Base-by-base conservation (phyloP, 345 rosid genomes). In the Cardamine occulta region DNA sequence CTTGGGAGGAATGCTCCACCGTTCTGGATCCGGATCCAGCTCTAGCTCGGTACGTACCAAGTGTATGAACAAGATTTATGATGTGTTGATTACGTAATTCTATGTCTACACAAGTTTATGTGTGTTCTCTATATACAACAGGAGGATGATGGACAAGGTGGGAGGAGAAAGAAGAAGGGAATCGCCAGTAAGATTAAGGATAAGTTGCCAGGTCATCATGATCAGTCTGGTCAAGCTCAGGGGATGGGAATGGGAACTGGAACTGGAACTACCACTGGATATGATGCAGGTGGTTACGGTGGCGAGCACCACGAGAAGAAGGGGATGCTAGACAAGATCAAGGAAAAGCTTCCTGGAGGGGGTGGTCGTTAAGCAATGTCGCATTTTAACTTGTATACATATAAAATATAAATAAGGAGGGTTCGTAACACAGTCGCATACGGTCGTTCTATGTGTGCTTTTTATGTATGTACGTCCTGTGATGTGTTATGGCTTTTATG, bases 91-190 rank as follows among this genome's bases (percentile, higher is more conserved):
- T 39, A 15, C 2, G 0, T 15, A 45, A 47, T n/a, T 21, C 2
- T n/a, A 19, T n/a, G 1, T 47, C n/a, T 2, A 6, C n/a, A n/a
- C n/a, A 2, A 6, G 49, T 15, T 44, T 45, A 45, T 45, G 19
- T 45, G 15, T 37, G 49, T 13, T 61, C 4, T 54, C 0, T 12
- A 40, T 37, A 49, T 14, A 65, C 18, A 79, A 79, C 75, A 86
- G 10, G 96, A 90, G 74, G 93, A 87, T 24, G 96, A 90, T 63
- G 93, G 86, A 39, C 77, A 71, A 61, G 94, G 94, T 56, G 89
- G 88, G 66, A 87, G 92, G 70, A 87, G 86, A n/a, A 47, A 47
- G 82, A 84, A 84, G 87, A 88, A 85, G 74, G 91, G 94, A 5
- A 34, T 88, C 28, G 86, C 56, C 7, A 70, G 80, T 14, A 86